Evolutionary conservation across 192 early-diverging fungal species (phyloP), one percentile per base, ranked within the genome.

Genomic region (Coemansia umbellata): DNA sequence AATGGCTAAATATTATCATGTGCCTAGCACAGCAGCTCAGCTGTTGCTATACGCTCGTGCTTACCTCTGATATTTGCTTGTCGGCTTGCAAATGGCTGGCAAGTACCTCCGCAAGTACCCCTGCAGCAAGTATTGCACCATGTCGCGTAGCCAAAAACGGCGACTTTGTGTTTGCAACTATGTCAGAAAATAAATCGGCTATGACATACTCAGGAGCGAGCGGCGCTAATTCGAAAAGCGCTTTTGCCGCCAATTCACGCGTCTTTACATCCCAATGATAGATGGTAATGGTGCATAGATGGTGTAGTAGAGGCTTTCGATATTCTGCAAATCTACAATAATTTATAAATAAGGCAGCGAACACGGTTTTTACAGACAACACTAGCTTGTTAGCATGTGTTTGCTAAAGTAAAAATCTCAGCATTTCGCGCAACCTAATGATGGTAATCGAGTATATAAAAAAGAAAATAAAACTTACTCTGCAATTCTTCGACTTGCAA

Each of bases 211-310:
- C 74, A 7, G 86, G 58, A 23, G 82, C 82, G 9, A 87, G 65
- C 4, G 78, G 67, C 26, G 82, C 80, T 15, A 98, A 66, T 17
- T 66, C 74, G 8, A 75, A 72, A 57, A 98, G 69, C 1, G 91
- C 71, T 24, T 87, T 81, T 10, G 89, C 84, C 0, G 87, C 88
- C 23, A 95, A 70, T 13, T 83, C 81, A 5, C 96, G 82, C 42
- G 95, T 87, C 21, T 64, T 51, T 37, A 82, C 67, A 55, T 99
- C 94, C 96, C 96, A 99, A 58, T 99, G 95, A 33, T 77, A 54
- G 5, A 87, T 65, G 4, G 86, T 87, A 22, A 75, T 53, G 2
- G 74, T 77, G 8, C 87, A 63, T 2, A 96, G 65, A 54, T 94
- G 90, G 10, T 79, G 59, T 18, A 93, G 70, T 24, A 97, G 69